Conservation (phyloP, 768 basidiomycete genomes). For the Pleurotus tuoliensis region DNA sequence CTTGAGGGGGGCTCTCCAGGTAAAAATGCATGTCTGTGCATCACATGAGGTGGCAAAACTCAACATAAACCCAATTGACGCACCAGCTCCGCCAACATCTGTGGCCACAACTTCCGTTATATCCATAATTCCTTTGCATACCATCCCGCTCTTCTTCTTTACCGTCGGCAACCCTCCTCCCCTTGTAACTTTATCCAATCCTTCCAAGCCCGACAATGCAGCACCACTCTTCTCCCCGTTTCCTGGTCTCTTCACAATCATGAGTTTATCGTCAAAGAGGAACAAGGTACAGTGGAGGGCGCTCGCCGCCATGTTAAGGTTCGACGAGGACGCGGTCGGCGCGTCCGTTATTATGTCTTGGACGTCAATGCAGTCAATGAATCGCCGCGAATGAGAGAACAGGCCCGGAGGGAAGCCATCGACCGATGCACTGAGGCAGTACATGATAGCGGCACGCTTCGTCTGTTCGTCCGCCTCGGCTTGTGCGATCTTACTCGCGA, state of each 20-base stretch:
- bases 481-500: slow-evolving; percentile 85
- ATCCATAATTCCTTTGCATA: slow-evolving; percentile 81
- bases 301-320: slow-evolving; percentile 32
- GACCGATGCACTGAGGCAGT: slow-evolving; percentile 77
- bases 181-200: slow-evolving; percentile 70
- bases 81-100: slow-evolving; percentile 84
- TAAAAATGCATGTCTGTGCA: slow-evolving; percentile 77
- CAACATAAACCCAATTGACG: slow-evolving; percentile 15
- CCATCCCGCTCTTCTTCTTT: slow-evolving; percentile 77
- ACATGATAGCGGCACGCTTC: slow-evolving; percentile 83
- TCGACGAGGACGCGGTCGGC: slow-evolving; percentile 34
- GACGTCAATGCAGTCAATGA: slow-evolving; percentile 90
- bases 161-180: slow-evolving; percentile 55
- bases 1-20: slow-evolving; percentile 77
- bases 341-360: slow-evolving; percentile 69
- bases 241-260: slow-evolving; percentile 83
- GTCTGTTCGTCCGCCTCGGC: slow-evolving; percentile 93
- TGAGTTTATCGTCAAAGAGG: slow-evolving; percentile 90
- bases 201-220: slow-evolving; percentile 70
- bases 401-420: slow-evolving; percentile 89
- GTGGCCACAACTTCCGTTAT: slow-evolving; percentile 80
- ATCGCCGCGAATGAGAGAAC: slow-evolving; percentile 85
- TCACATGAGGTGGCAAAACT: neutral
- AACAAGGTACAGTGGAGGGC: slow-evolving; percentile 84
- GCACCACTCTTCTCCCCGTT: slow-evolving; percentile 75